Evolutionary conservation across 179 eudicot species (phyloP).

Genomic region (Monotropa hypopitys): DNA sequence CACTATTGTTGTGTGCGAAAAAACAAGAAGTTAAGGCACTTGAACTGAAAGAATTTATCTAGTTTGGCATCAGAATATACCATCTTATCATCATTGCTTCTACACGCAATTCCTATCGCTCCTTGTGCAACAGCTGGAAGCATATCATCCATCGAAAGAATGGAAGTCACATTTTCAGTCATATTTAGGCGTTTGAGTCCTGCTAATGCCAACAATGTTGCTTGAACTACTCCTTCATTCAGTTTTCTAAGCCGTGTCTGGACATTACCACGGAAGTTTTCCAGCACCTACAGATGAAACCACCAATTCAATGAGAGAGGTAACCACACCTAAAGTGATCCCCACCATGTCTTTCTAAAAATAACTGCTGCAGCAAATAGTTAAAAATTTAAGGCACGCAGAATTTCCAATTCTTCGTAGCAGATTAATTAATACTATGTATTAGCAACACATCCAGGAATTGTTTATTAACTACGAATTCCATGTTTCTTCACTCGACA

Average conservation of each 20-base stretch:
- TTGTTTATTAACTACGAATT: neutral
- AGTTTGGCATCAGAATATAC: slow-evolving; percentile 24
- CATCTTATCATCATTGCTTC: slow-evolving; percentile 72
- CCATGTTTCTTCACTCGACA: neutral
- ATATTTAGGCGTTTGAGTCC: slow-evolving; percentile 76
- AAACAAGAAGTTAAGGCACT: neutral
- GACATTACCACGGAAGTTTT: slow-evolving; percentile 89
- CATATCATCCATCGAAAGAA: slow-evolving; percentile 84
- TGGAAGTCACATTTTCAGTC: slow-evolving; percentile 73
- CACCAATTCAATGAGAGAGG: neutral
- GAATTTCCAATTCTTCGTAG: neutral
- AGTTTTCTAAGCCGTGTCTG: slow-evolving; percentile 77
- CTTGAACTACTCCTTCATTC: slow-evolving; percentile 69
- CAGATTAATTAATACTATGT: neutral
- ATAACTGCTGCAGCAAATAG: neutral
- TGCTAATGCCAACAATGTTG: slow-evolving; percentile 81
- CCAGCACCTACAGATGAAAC: slow-evolving; percentile 45
- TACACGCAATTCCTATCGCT: slow-evolving; percentile 92
- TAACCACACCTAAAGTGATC: neutral
- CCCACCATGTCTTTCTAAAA: neutral
- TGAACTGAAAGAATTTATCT: neutral
- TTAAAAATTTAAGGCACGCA: neutral
- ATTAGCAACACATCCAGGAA: neutral
- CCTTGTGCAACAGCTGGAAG: slow-evolving; percentile 99
- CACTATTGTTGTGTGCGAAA: neutral